Base-by-base conservation (phyloP, 129 eudicot genomes). In the Tagetes erecta region DNA sequence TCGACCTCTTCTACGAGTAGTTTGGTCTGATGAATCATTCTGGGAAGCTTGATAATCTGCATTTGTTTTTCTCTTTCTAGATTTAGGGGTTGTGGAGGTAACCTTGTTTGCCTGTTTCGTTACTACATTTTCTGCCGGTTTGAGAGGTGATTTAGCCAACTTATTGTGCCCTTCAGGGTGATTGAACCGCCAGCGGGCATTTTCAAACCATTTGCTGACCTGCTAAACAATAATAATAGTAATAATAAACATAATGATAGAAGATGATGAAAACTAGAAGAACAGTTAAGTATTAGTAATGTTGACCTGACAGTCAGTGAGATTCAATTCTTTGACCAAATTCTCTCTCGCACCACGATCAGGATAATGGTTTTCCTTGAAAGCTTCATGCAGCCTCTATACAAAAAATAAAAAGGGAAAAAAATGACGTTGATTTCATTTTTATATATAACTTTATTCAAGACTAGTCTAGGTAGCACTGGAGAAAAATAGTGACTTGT, bases 191-290 rank as follows among this genome's bases (percentile, higher is more conserved):
- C 96, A 84, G 45, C 98, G 97, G 11, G 96, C 85, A 86, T 88
- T 85, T 65, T 72, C 91, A 77, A 94, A 94, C 98, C 98, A 94
- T 75, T 86, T 94, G 72, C 41, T 64, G 4, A 94, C 91, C 98
- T 92, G 89, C 72, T 41, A 30, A 68, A 63, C 37, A 74, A 20
- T 20, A 20, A 20, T 20, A 20, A 20, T 20, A 20, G 27, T 20
- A 20, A 9, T 27, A 8, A 30, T 49, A 4, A 68, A 41, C 41
- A 42, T 8, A 20, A 60, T 3, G 1, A 6, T 31, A 38, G 12
- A 8, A 69, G 42, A 69, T 6, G 13, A 55, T 38, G 13, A 27
- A 1, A 13, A 70, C 12, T 66, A 57, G 20, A 53, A 53, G 31
- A 38, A 11, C 34, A 13, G 12, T 3, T 11, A 47, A 39, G 12